Evolutionary conservation across 331 rosid genomes (phyloP), one percentile per base, ranked within the genome.

Genomic region (Telfairia occidentalis): DNA sequence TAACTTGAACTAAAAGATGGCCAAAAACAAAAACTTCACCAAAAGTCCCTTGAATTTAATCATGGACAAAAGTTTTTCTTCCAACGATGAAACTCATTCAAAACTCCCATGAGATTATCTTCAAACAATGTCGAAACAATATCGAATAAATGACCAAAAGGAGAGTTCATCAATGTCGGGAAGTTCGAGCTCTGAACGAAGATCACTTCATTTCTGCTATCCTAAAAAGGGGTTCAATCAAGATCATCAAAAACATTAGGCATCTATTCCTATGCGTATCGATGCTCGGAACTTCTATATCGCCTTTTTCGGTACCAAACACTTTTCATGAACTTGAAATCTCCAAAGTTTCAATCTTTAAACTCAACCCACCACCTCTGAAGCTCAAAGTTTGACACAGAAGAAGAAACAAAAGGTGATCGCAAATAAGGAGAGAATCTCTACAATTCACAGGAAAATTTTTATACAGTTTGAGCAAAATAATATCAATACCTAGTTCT

Each of bases 391-490:
- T 35, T 61, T 61, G 48, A 66, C 34, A 40, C 2, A 35, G 16
- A 63, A 11, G 16, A 63, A 11, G 55, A 64, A 18, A 1, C 13
- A 35, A 9, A 74, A 37, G 61, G 65, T 53, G 34, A 35, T 42
- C 29, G 48, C 34, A 75, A 55, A 42, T 26, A 26, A 37, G 54
- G 9, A 64, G 55, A 75, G 66, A 46, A 75, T 43, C 45, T 28
- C 30, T 57, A 30, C 57, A 75, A 43, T 43, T 75, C 45, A 60
- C 29, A 71, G 16, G 53, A 58, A 53, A 30, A 61, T 65, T 35
- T 82, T 81, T 50, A 81, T 84, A 83, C 87, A 86, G 85, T 76
- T 79, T 63, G 78, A 83, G 83, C 75, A 75, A 75, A 15, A 49
- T 75, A 76, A 82, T 57, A 79, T 71, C 59, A 71, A 71, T 75